Base-by-base conservation (phyloP, 2,329 filamentous ascomycete genomes). In the Aspergillus ibericus region DNA sequence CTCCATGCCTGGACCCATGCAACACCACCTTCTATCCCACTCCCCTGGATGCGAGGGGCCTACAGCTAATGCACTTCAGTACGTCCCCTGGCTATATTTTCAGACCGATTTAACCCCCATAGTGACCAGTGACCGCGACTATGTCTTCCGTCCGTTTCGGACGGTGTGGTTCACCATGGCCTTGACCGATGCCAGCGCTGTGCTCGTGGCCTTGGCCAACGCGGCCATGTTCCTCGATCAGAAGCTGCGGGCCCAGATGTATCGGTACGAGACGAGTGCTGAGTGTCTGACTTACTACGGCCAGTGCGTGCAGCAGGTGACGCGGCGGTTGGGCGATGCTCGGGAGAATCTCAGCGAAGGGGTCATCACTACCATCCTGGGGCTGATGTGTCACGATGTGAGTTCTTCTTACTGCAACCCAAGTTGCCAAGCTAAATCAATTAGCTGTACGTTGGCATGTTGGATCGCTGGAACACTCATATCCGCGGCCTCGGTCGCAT, bases 111-210 rank as follows among this genome's bases (percentile, higher is more conserved):
- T 42, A 18, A 32, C 25, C 6, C 9, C 5, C 3, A 10, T 25
- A 58, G 59, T 42, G 54, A 51, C 46, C 15, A 42, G 34, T 13
- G 54, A 56, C 48, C 36, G 20, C 36, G 66, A 64, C n/a, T 63
- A 66, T 40, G 58, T 65, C 4, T 68, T 66, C 46, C 65, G 67
- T 10, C 67, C 67, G 2, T 68, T 70, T 50, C 65, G 67, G n/a
- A 56, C 59, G 20, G 62, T 68, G 44, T 70, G 67, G 67, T 70
- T 68, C 34, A 59, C 62, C 5, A 66, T 70, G 66, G 64, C 67
- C 15, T 48, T 68, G 40, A 55, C 50, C 0, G 67, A 70, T 55
- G 16, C 25, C 32, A 68, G 61, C 42, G 67, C 67, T n/a, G 63
- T 68, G 34, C 61, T 60, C 12, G 52, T 69, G 27, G 63, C 62